Evolutionary conservation across 257 asterid species (phyloP).

Genomic region (Forsythia viridissima): DNA sequence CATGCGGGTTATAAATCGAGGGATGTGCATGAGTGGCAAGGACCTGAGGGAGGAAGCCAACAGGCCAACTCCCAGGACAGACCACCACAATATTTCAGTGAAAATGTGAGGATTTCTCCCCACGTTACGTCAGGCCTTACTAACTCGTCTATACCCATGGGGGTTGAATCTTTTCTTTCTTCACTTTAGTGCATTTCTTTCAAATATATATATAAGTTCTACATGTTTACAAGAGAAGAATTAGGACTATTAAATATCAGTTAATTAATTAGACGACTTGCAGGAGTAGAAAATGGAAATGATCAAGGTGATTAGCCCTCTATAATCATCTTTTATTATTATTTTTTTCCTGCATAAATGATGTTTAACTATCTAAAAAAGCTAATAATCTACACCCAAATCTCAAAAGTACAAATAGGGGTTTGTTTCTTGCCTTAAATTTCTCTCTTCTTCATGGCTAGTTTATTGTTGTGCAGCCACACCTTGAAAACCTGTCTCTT

Average conservation of each 20-base stretch:
- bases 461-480: conserved; percentile 89
- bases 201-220: neutral
- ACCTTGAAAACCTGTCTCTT: conserved; percentile 72
- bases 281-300: neutral
- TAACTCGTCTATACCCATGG: too few relatives aligned
- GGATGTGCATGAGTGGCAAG: too few relatives aligned
- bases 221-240: neutral
- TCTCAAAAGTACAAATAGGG: neutral
- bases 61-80: too few relatives aligned
- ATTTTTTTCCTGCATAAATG: neutral
- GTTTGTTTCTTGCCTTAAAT: conserved; percentile 13
- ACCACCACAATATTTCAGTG: too few relatives aligned
- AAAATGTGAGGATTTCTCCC: too few relatives aligned
- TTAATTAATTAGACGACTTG: neutral
- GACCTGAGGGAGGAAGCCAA: too few relatives aligned
- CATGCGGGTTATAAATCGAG: too few relatives aligned
- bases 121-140: too few relatives aligned
- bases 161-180: too few relatives aligned
- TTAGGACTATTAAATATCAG: neutral
- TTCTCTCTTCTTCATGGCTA: conserved; percentile 58
- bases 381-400: neutral
- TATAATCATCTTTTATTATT: neutral
- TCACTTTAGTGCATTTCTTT: neutral
- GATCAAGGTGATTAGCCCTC: neutral
- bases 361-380: neutral